Evolutionary conservation across 75 land plant species (phyloP).

Genomic region (Cryptomeria japonica): DNA sequence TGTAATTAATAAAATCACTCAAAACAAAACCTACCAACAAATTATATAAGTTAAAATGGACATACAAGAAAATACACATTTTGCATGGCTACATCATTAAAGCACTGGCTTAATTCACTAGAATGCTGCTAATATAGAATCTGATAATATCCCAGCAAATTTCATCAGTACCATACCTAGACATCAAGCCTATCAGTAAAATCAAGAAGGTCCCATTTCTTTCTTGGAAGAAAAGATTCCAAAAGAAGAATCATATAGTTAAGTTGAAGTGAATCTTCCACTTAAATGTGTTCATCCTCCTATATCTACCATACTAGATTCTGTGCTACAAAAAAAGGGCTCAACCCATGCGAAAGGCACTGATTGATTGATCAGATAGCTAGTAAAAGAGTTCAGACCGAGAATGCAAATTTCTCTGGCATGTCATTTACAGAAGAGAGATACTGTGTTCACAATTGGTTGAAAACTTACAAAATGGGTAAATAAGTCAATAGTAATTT

Average conservation of each 20-base stretch:
- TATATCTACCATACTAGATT: background rate
- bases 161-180: background rate
- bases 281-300: background rate
- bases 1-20: background rate
- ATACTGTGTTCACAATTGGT: background rate
- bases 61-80: background rate
- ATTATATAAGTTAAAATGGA: background rate
- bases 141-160: background rate
- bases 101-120: background rate
- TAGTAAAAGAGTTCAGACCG: background rate
- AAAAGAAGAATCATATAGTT: background rate
- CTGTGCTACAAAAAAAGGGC: background rate
- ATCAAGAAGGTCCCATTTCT: background rate
- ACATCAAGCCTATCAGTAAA: background rate
- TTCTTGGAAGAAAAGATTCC: background rate
- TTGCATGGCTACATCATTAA: background rate
- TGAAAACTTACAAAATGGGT: background rate
- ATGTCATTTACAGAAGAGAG: background rate
- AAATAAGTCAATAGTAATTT: background rate
- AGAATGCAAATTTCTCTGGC: constrained; percentile 2
- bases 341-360: background rate
- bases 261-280: background rate
- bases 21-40: background rate
- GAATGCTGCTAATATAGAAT: background rate
- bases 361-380: background rate